These are phyloP conservation scores for Crepidotus variabilis DNA, from an alignment of 768 basidiomycete species.

Conservation along the genomic window DNA sequence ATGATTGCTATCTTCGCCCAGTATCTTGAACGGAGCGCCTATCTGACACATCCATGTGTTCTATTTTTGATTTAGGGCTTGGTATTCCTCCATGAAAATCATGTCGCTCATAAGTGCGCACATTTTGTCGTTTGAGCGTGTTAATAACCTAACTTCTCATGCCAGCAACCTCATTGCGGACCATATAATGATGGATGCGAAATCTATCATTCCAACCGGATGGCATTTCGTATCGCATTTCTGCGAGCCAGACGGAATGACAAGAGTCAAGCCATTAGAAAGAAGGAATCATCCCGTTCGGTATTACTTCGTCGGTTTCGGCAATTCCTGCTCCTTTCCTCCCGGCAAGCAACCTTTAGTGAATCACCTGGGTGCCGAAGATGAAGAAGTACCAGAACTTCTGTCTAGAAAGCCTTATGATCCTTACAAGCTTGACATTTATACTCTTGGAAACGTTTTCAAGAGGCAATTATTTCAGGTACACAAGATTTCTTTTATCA, in stretches of 20 bases:
- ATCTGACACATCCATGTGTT: conserved; percentile 3
- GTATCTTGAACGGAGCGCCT: conserved; percentile 10
- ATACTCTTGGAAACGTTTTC: conserved; percentile 25
- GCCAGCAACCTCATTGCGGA: conserved; percentile 25
- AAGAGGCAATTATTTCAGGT: conserved; percentile 23
- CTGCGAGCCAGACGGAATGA: conserved; percentile 26
- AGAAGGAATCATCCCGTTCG: conserved; percentile 32
- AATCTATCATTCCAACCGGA: conserved; percentile 25
- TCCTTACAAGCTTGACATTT: conserved; percentile 27
- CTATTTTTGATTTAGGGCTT: conserved; percentile 19
- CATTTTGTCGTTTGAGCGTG: neutral
- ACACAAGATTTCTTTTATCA: neutral
- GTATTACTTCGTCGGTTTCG: conserved; percentile 37
- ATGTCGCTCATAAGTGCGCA: conserved; percentile 27
- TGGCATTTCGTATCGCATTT: conserved; percentile 31
- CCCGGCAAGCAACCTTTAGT: conserved; percentile 16
- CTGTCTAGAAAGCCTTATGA: conserved; percentile 19
- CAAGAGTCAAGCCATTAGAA: conserved; percentile 20
- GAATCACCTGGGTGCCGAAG: conserved; percentile 19
- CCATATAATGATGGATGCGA: conserved; percentile 36
- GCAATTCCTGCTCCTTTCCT: conserved; percentile 19
- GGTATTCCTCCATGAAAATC: conserved; percentile 27
- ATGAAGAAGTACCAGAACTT: conserved; percentile 23
- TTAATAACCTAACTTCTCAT: neutral
- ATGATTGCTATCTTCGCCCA: neutral